Evolutionary conservation across 129 eudicot genomes (phyloP).

Genomic region (Tagetes patula): DNA sequence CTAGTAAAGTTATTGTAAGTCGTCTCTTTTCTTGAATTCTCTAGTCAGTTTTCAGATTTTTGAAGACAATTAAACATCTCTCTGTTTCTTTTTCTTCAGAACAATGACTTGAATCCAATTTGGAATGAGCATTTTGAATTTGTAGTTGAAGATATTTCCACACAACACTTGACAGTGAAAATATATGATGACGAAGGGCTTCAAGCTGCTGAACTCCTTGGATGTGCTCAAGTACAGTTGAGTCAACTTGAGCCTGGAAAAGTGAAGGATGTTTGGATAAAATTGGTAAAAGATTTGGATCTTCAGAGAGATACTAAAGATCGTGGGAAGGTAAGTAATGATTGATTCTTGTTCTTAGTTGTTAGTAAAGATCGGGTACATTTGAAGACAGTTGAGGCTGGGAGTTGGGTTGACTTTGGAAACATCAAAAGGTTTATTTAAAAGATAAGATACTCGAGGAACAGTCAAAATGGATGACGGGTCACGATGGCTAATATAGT

Average conservation of each 20-base stretch:
- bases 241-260: slow-evolving; percentile 86
- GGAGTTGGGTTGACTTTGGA: neutral
- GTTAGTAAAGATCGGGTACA: neutral
- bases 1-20: slow-evolving; percentile 87
- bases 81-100: slow-evolving; percentile 43
- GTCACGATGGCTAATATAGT: no score
- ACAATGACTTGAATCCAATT: slow-evolving; percentile 87
- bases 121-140: slow-evolving; percentile 99
- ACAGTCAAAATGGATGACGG: neutral
- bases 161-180: slow-evolving; percentile 86
- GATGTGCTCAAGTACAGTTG: slow-evolving; percentile 80
- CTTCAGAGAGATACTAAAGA: slow-evolving; percentile 86
- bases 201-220: slow-evolving; percentile 89
- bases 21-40: neutral
- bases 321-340: slow-evolving; percentile 70
- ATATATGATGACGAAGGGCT: slow-evolving; percentile 87
- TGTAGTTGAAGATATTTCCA: slow-evolving; percentile 76
- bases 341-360: neutral
- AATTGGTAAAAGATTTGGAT: slow-evolving; percentile 93
- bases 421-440: neutral
- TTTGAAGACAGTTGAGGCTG: neutral
- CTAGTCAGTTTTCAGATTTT: neutral
- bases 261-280: slow-evolving; percentile 91
- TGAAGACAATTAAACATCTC: neutral
- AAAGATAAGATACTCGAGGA: neutral